Evolutionary conservation across 306 rosid genomes (phyloP), one percentile per base, ranked within the genome.

Genomic region (Begonia peltatifolia): DNA sequence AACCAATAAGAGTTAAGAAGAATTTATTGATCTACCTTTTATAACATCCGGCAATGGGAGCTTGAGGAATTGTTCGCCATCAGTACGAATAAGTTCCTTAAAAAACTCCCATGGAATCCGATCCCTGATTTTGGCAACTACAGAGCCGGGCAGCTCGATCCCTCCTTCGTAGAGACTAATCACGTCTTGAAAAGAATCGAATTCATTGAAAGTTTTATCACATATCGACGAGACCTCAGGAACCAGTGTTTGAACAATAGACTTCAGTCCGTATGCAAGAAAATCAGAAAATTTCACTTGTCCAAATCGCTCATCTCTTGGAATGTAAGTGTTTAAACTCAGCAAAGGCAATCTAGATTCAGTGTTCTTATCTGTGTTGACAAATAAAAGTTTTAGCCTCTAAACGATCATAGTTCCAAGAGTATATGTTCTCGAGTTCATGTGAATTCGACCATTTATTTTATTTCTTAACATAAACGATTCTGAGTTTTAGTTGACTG

Each of bases 31-130:
- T 16, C 50, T 72, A 86, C 99, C 84, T 75, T 76, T 78, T 73
- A 90, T 77, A 52, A 90, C 87, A 14, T 76, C 92, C 9, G 99
- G 96, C 47, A 86, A 68, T 11, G 99, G 93, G 50, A 86, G 80
- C 68, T 71, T 86, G 51, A 86, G 84, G 65, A 90, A 75, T 14
- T 54, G 73, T 49, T 77, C 94, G n/a, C 95, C 97, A 73, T 90
- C 99, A 20, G 63, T 67, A 55, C 99, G 79, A 55, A 64, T 48
- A 50, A 90, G 79, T 61, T 90, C 99, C 66, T 68, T 77, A 6
- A 90, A 13, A 5, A 90, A 48, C 78, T 86, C 88, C 72, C 85
- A 86, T 8, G 95, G 99, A 65, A 83, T 56, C 15, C 70, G 56
- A 6, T 79, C 79, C 67, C 79, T 74, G 7, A 86, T 52, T 66